Base-by-base conservation (phyloP, 1,284 basidiomycete genomes). In the Albatrellus sp. region DNA sequence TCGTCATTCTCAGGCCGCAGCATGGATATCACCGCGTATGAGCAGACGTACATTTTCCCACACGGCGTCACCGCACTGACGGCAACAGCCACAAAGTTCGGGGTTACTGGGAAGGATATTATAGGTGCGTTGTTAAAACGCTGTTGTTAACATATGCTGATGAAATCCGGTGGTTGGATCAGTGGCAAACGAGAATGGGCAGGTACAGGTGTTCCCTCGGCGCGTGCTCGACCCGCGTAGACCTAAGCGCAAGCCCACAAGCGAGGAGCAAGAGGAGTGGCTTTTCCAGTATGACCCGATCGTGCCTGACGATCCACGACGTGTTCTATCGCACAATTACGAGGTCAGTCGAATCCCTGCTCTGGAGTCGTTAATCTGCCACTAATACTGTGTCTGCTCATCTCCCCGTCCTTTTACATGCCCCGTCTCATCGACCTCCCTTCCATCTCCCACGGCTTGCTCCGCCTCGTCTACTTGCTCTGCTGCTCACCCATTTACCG, bases 71-170 rank as follows among this genome's bases (percentile, higher is more conserved):
- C 74, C 9, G 73, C 86, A 0, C 60, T 96, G 16, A 64, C 77
- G 0, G 75, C 81, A 11, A 94, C 92, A 0, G 74, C 71, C 12
- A 93, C 90, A 1, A 88, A 84, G 59, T 89, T 82, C 52, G 94
- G 94, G 1, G 90, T 98, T 46, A 77, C 89, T 0, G 73, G 74
- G 40, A 92, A 90, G 60, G 88, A 94, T 54, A 64, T 98, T 24
- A 75, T 98, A 41, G 74, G 90, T 90, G 48, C 24, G 77, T 34
- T 20, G 6, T 24, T 2, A 13, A 13, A 12, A 13, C 28, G 13
- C 28, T 42, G 13, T 28, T 41, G 20, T 13, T 20, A 16, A 30
- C 38, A 11, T n/a, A 10, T 16, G 16, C 14, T 17, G 5, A 12
- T 12, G 14, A 39, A 46, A 39, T 33, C 8, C 30, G 34, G 38